Conservation (phyloP, 1,284 basidiomycete genomes). For the Earliella scabrosa region DNA sequence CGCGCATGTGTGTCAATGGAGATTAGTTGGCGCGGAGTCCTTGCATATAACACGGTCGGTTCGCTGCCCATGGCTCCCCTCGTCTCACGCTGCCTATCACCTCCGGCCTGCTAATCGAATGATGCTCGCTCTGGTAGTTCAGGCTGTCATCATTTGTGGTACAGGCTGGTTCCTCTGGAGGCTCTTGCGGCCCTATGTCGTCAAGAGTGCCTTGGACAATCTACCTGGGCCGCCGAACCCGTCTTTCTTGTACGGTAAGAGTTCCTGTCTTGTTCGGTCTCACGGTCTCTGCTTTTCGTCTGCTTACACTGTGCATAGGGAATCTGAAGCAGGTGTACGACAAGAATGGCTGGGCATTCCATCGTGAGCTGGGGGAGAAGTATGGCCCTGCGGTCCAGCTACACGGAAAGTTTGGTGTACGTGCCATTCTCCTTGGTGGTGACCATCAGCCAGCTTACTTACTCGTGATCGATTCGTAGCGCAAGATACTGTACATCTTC, state of each 20-base stretch:
- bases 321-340: slow-evolving; percentile 24
- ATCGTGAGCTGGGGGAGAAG: slow-evolving; percentile 14
- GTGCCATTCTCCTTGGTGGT: neutral
- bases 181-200: slow-evolving; percentile 4
- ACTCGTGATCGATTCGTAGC: neutral
- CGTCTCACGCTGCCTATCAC: neutral
- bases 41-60: neutral
- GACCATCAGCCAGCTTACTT: neutral
- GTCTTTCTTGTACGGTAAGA: slow-evolving; percentile 18
- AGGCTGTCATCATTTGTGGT: slow-evolving; percentile 1
- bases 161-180: slow-evolving; percentile 14
- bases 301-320: slow-evolving; percentile 1
- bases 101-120: neutral
- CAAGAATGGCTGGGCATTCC: slow-evolving; percentile 23
- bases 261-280: neutral
- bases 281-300: neutral
- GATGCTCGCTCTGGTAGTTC: neutral
- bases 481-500: slow-evolving; percentile 21
- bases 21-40: neutral
- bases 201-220: slow-evolving; percentile 13
- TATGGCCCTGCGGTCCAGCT: slow-evolving; percentile 17
- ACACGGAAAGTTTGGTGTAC: slow-evolving; percentile 23
- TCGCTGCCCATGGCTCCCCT: neutral
- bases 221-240: slow-evolving; percentile 16
- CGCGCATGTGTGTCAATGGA: slow-evolving; percentile 3